Conservation (phyloP, 148 eudicot species). For the Selenicereus undatus region DNA sequence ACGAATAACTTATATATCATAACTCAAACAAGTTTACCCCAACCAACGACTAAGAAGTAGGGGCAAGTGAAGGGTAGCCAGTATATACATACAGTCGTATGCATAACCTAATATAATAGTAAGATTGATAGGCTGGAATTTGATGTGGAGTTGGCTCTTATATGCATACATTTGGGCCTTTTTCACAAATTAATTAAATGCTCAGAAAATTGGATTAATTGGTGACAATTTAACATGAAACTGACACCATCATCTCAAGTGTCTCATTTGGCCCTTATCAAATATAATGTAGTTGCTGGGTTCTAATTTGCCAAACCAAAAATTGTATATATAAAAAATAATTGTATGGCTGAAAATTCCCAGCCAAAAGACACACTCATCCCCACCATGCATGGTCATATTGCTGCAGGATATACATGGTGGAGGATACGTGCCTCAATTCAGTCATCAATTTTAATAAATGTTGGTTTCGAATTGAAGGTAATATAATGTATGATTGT, state of each 20-base stretch:
- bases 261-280: neutral
- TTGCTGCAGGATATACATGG: conserved; percentile 1
- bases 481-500: neutral
- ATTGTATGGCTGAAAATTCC: conserved; percentile 2
- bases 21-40: no score
- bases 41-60: no score
- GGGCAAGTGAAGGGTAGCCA: no score
- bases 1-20: no score
- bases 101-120: neutral
- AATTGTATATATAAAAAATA: neutral
- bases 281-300: no score
- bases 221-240: neutral
- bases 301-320: neutral
- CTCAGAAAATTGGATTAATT: neutral
- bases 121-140: neutral
- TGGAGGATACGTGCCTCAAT: neutral
- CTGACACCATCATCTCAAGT: conserved; percentile 12
- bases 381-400: neutral
- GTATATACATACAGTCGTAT: neutral
- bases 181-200: neutral
- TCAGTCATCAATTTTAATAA: neutral
- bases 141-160: neutral
- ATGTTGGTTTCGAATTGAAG: conserved; percentile 2
- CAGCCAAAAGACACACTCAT: conserved; percentile 1
- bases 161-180: neutral